Evolutionary conservation across 441 rosid genomes (phyloP), one percentile per base, ranked within the genome.

Genomic region (Mallotus repandus): DNA sequence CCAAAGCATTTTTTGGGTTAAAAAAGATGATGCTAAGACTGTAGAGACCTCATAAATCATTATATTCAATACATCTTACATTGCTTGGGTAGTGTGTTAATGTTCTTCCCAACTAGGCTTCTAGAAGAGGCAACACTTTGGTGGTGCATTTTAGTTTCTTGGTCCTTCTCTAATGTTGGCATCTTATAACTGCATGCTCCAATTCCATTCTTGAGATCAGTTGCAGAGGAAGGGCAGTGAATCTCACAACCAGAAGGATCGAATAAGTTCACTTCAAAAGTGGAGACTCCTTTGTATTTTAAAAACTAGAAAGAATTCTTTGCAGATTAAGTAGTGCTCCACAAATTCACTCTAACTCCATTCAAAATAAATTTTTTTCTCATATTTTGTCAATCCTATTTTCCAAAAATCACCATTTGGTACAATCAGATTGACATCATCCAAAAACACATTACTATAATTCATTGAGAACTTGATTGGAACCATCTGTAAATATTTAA

Each of bases 331-430:
- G 82, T 86, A 92, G 68, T 88, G 88, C 63, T 89, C 88, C 32
- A 86, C 84, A 78, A 92, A 90, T 72, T 88, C 91, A 74, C 85
- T 88, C 97, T 92, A 92, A 69, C 89, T 93, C 45, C 86, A 88
- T 68, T 85, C 86, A 78, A 92, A 84, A 89, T 88, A 90, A 57
- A 86, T 74, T 76, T 85, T 89, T 86, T 85, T 78, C 53, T 87
- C 87, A 19, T 75, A 78, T 83, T 86, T 87, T 76, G 77, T 84
- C 70, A 90, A 84, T 74, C 96, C 96, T 65, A 89, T 84, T 50
- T 84, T 87, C 84, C 92, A 90, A 67, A 82, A 83, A 78, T 78
- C 88, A 78, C 96, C 91, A 78, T 83, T 88, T 61, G 91, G 89
- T 61, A 84, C 90, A 56, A 86, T 86, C 80, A 90, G 89, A 19